phyloP scores from a whole-genome alignment of 2,329 filamentous ascomycete species.

The Trematosphaeria pertusa region DNA sequence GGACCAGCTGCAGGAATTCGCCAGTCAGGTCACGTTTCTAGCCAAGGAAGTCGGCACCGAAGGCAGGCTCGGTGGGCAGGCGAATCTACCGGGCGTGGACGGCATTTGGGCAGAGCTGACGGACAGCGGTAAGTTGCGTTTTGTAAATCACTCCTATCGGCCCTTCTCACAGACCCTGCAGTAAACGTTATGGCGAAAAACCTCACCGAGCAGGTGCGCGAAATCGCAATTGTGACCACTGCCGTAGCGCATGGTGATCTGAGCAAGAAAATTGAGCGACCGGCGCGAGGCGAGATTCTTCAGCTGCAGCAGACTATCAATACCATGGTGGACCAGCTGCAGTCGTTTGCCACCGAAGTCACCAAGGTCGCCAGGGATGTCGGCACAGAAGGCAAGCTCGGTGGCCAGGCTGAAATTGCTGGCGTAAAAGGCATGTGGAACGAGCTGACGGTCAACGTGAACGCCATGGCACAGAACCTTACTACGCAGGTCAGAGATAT shows the following conservation, averaged over 20 bases:
- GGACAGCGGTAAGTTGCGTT: constrained; percentile 54
- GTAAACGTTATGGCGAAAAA: constrained; percentile 99
- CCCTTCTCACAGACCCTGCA: constrained; percentile 39
- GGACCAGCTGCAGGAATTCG: constrained; percentile 95
- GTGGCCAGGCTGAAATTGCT: constrained; percentile 69
- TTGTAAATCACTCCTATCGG: constrained; percentile 24
- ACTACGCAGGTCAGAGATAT: constrained; percentile 62
- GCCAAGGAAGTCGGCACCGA: constrained; percentile 96
- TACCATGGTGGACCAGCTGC: constrained; percentile 71
- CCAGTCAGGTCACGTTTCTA: constrained; percentile 92
- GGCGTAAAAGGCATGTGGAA: constrained; percentile 73
- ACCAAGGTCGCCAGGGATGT: constrained; percentile 70
- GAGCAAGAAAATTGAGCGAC: constrained; percentile 93
- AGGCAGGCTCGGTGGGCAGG: constrained; percentile 91
- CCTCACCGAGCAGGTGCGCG: constrained; percentile 93
- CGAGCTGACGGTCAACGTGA: constrained; percentile 65
- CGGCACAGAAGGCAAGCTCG: constrained; percentile 68
- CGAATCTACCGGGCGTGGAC: constrained; percentile 90
- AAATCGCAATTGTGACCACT: constrained; percentile 96
- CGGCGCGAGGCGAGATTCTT: constrained; percentile 91
- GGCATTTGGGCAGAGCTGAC: constrained; percentile 98
- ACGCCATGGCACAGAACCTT: constrained; percentile 62
- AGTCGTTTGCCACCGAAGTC: constrained; percentile 70
- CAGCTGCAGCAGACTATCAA: constrained; percentile 91
- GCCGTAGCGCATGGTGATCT: constrained; percentile 94